Base-by-base conservation (phyloP, 371 early-diverging fungal genomes). In the Rhizomucor pusillus region DNA sequence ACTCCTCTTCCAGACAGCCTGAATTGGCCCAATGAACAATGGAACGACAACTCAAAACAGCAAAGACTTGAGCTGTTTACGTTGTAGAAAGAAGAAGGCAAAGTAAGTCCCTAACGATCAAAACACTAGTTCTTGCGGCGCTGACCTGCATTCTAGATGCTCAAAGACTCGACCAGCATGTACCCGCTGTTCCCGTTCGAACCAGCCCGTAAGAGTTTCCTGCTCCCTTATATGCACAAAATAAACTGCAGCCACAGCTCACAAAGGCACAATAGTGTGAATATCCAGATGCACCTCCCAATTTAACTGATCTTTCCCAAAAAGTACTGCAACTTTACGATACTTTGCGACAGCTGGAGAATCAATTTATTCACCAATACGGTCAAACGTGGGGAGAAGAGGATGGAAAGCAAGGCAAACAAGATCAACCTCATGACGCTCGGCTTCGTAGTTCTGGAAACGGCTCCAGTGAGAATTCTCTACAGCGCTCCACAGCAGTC, bases 71-170 rank as follows among this genome's bases (percentile, higher is more conserved):
- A 77, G 77, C 35, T 77, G 77, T 57, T 50, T 77, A 46, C 65
- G 73, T 5, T 77, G 77, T 47, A 69, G 77, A 54, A 77, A 77
- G 59, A 77, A 77, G 66, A 77, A 77, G 67, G 77, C 77, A 58
- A 77, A 77, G 77, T 73, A 73, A 61, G 47, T 43, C 9, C 23
- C 36, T n/a, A n/a, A 14, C 18, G 9, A 29, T 20, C 9, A 33
- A 44, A 43, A 5, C 16, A 18, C 19, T 20, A 34, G 14, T 39
- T 19, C 19, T 34, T 34, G 4, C 35, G 13, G 25, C 50, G 11
- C n/a, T 22, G 25, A 34, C 7, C 18, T 22, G 10, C n/a, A 44
- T 49, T 22, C 18, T 54, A 77, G 77, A 60, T 77, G 77, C 50
- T 77, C 77, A 45, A 77, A 77, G 37, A 77, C 77, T 50, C 62